Evolutionary conservation across 305 asterid genomes (phyloP).

Genomic region (Fraxinus ornus): DNA sequence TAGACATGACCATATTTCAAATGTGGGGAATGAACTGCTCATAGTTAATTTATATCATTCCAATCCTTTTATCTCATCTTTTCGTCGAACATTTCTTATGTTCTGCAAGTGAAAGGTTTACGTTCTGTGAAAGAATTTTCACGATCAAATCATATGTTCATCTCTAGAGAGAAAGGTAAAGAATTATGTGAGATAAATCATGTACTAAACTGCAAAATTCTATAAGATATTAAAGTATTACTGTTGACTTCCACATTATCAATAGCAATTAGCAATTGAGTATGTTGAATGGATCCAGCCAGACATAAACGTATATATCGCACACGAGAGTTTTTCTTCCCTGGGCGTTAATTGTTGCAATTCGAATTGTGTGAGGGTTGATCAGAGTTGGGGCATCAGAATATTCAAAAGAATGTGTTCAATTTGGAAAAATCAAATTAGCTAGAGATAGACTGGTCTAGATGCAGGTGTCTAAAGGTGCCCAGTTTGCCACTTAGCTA

Average conservation of each 20-base stretch:
- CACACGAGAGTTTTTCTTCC: slow-evolving; percentile 7
- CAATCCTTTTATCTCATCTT: background rate
- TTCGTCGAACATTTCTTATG: background rate
- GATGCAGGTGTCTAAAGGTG: slow-evolving; percentile 16
- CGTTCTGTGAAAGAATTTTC: background rate
- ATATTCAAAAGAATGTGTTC: background rate
- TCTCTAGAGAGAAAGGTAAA: background rate
- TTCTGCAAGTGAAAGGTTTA: background rate
- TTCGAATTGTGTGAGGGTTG: background rate
- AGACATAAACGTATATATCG: background rate
- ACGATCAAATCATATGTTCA: slow-evolving; percentile 8
- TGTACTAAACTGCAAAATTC: background rate
- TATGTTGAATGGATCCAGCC: background rate
- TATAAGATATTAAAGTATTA: background rate
- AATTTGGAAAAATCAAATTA: background rate
- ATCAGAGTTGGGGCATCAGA: background rate
- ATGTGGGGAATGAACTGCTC: background rate
- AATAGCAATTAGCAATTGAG: background rate
- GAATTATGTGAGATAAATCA: slow-evolving; percentile 1
- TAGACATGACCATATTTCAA: background rate
- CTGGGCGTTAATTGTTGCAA: background rate
- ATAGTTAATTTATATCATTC: slow-evolving; percentile 4
- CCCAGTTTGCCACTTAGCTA: slow-evolving; percentile 1
- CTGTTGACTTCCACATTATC: background rate
- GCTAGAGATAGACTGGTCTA: background rate